phyloP scores from a whole-genome alignment of 305 asterid species.

The Salvia sclarea region DNA sequence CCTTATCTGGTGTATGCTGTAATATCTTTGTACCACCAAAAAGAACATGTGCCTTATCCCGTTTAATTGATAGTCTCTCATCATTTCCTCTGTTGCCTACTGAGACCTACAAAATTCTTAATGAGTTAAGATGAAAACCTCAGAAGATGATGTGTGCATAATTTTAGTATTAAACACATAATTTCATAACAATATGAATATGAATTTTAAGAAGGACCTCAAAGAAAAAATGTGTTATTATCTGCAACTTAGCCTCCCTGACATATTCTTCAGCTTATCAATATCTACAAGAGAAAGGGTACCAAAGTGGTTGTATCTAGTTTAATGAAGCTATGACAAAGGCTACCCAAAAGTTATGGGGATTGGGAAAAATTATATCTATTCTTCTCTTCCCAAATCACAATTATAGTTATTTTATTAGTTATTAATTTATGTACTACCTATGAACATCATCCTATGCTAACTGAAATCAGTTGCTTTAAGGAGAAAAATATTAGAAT shows the following conservation, averaged over 20 bases:
- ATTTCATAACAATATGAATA: slow-evolving; percentile 7
- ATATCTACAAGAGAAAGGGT: neutral
- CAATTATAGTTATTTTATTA: neutral
- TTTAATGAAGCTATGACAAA: neutral
- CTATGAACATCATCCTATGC: slow-evolving; percentile 5
- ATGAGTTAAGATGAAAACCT: slow-evolving; percentile 31
- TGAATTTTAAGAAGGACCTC: slow-evolving; percentile 10
- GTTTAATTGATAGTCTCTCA: slow-evolving; percentile 73
- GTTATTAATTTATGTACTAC: neutral
- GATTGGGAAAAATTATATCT: neutral
- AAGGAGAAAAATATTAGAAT: neutral
- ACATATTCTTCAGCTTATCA: neutral
- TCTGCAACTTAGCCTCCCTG: slow-evolving; percentile 5
- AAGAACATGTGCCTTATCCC: slow-evolving; percentile 92
- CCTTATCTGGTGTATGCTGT: slow-evolving; percentile 97
- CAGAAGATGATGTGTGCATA: slow-evolving; percentile 20
- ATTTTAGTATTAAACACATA: slow-evolving; percentile 13
- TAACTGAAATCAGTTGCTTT: neutral
- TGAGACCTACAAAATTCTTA: slow-evolving; percentile 67
- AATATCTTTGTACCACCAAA: slow-evolving; percentile 97
- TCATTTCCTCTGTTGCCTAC: slow-evolving; percentile 69
- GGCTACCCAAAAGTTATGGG: neutral
- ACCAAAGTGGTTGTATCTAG: neutral
- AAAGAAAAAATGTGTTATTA: neutral
- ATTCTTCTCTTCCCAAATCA: slow-evolving; percentile 9